phyloP scores from a whole-genome alignment of 2,329 filamentous ascomycete species.

The Mycosphaerella sp. region DNA sequence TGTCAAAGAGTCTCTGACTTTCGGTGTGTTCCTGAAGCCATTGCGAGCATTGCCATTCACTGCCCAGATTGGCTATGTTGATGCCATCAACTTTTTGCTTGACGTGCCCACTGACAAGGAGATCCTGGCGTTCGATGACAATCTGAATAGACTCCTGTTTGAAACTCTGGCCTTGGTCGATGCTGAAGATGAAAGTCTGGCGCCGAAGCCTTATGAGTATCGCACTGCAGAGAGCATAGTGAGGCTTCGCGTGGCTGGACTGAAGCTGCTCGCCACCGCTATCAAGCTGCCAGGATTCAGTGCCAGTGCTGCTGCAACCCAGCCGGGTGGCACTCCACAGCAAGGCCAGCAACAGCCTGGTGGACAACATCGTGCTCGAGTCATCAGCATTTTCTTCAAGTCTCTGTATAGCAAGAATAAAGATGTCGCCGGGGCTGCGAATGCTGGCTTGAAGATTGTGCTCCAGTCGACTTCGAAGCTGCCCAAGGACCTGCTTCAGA shows the following conservation, averaged over 20 bases:
- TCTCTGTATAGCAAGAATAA: slow-evolving; percentile 89
- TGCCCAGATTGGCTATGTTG: slow-evolving; percentile 96
- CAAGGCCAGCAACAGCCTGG: slow-evolving; percentile 46
- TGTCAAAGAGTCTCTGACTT: slow-evolving; percentile 82
- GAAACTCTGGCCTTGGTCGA: slow-evolving; percentile 92
- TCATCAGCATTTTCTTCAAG: slow-evolving; percentile 97
- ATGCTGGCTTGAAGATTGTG: slow-evolving; percentile 81
- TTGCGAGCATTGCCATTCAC: slow-evolving; percentile 86
- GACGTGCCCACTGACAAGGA: slow-evolving; percentile 66
- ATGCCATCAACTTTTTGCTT: slow-evolving; percentile 93
- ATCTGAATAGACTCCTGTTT: slow-evolving; percentile 81
- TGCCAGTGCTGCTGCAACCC: slow-evolving; percentile 45
- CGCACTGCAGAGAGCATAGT: slow-evolving; percentile 94
- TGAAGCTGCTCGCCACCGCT: slow-evolving; percentile 85
- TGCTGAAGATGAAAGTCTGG: slow-evolving; percentile 85
- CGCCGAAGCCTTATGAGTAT: slow-evolving; percentile 88
- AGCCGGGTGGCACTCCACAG: slow-evolving; percentile 9
- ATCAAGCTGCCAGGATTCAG: slow-evolving; percentile 91
- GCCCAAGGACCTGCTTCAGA: slow-evolving; percentile 91
- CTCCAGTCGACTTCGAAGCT: slow-evolving; percentile 83
- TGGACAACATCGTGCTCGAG: slow-evolving; percentile 51
- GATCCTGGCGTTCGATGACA: slow-evolving; percentile 86
- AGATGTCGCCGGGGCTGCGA: slow-evolving; percentile 88
- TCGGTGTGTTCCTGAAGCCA: slow-evolving; percentile 92
- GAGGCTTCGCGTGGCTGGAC: slow-evolving; percentile 83